phyloP scores from a whole-genome alignment of 805 yeast genomes.

The Schizosaccharomyces japonicus region DNA sequence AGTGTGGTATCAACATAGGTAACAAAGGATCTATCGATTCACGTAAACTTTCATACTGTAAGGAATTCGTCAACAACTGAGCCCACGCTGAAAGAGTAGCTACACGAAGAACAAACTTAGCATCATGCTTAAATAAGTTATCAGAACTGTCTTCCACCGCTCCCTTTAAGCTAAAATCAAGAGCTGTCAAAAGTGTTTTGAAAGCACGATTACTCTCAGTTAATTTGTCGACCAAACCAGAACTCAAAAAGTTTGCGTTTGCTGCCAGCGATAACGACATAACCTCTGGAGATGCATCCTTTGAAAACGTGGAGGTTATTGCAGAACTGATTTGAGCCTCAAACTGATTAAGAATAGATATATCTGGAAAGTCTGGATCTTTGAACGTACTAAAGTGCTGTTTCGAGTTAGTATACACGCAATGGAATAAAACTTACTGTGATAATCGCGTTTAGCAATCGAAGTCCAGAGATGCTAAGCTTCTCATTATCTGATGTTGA shows the following conservation, averaged over 20 bases:
- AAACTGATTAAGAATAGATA: slow-evolving; percentile 61
- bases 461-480: slow-evolving; percentile 41
- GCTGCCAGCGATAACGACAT: slow-evolving; percentile 59
- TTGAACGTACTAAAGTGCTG: slow-evolving; percentile 28
- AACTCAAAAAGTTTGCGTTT: slow-evolving; percentile 48
- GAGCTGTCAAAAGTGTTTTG: slow-evolving; percentile 37
- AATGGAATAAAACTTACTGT: slow-evolving; percentile 13
- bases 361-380: slow-evolving; percentile 52
- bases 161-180: slow-evolving; percentile 30
- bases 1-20: slow-evolving; percentile 40
- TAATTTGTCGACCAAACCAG: slow-evolving; percentile 27
- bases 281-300: slow-evolving; percentile 45
- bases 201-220: slow-evolving; percentile 31
- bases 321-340: slow-evolving; percentile 89
- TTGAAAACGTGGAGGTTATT: slow-evolving; percentile 58
- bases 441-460: slow-evolving; percentile 39
- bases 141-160: slow-evolving; percentile 12
- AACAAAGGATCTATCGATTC: slow-evolving; percentile 27
- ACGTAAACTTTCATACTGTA: slow-evolving; percentile 16
- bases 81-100: slow-evolving; percentile 24
- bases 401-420: background rate
- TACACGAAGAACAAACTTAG: slow-evolving; percentile 17
- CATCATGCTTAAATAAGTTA: slow-evolving; percentile 16
- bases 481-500: slow-evolving; percentile 45
- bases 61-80: slow-evolving; percentile 15